These are phyloP conservation scores for Schizochytrium sp. DNA, from an alignment of 108 stramenopile genomes.

Conservation along the genomic window DNA sequence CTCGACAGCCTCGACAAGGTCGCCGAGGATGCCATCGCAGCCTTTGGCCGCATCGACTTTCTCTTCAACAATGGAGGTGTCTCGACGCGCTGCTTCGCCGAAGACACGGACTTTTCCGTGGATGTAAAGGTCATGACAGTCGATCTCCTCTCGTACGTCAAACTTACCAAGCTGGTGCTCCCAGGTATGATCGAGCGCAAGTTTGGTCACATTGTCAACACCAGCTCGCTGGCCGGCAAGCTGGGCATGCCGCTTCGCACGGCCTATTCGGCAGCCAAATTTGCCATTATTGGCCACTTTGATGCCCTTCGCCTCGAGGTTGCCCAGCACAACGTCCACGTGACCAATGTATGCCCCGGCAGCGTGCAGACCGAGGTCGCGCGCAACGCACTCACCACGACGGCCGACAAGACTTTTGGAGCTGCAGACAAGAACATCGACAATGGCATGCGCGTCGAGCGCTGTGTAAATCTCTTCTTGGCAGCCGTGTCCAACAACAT, in stretches of 20 bases:
- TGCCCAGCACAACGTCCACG: neutral
- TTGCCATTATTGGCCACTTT: slow-evolving; percentile 17
- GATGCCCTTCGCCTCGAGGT: slow-evolving; percentile 19
- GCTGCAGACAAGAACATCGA: neutral
- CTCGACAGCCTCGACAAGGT: neutral
- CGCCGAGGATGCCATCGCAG: neutral
- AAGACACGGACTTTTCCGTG: neutral
- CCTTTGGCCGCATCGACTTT: neutral
- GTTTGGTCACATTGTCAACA: neutral
- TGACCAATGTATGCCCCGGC: neutral
- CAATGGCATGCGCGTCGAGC: neutral
- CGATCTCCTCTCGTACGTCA: neutral
- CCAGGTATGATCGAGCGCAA: neutral
- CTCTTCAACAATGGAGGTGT: neutral
- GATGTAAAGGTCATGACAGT: neutral
- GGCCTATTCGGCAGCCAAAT: slow-evolving; percentile 17
- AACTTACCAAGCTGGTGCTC: neutral
- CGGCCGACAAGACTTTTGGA: neutral
- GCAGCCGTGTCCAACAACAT: neutral
- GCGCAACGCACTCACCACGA: neutral
- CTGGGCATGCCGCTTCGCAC: neutral
- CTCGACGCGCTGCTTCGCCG: neutral
- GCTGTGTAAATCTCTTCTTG: neutral
- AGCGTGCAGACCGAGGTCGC: neutral
- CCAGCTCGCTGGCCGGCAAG: slow-evolving; percentile 15